Evolutionary conservation across 352 stramenopile genomes (phyloP), one percentile per base, ranked within the genome.

Genomic region (Plasmopara viticola): DNA sequence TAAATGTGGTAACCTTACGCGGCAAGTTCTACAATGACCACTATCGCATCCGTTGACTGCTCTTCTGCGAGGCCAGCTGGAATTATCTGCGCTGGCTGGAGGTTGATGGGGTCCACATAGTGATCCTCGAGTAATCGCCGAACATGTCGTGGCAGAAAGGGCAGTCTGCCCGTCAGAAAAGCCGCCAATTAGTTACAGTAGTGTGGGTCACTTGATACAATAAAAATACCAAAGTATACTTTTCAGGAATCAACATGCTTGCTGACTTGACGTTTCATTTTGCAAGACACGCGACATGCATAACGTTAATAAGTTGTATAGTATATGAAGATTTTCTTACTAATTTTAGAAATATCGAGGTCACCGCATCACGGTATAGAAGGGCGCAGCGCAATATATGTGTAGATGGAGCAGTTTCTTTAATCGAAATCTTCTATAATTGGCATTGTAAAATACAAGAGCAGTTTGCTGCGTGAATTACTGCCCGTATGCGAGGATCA

Each of bases 1-100:
- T 28, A 31, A 50, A 34, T 52, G 29, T 44, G 9, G 44, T 20
- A 48, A 28, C 12, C n/a, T 30, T 18, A 40, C 37, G 31, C 42
- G 28, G 58, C 52, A 46, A 67, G 58, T 71, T 68, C 55, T 68
- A 59, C 59, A 71, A 68, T 71, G 59, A 62, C 44, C 43, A 37
- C 43, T 38, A 25, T 48, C 28, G 43, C 43, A 38, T 48, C 43
- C 20, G 28, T 48, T 38, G 43, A 31, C 18, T 45, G 43, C 20
- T 48, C 28, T 48, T 48, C 43, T 25, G 20, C 43, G 25, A 48
- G 25, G 28, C 43, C 43, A 48, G 43, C 43, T 48, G 43, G 43
- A 48, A 48, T 38, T 28, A 48, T 48, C 43, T 48, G 43, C 43
- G 43, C 43, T 48, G 43, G 43, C 43, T 48, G 43, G 25, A 48